Conservation (phyloP, 2,329 filamentous ascomycete species). For the Aspergillus jensenii region DNA sequence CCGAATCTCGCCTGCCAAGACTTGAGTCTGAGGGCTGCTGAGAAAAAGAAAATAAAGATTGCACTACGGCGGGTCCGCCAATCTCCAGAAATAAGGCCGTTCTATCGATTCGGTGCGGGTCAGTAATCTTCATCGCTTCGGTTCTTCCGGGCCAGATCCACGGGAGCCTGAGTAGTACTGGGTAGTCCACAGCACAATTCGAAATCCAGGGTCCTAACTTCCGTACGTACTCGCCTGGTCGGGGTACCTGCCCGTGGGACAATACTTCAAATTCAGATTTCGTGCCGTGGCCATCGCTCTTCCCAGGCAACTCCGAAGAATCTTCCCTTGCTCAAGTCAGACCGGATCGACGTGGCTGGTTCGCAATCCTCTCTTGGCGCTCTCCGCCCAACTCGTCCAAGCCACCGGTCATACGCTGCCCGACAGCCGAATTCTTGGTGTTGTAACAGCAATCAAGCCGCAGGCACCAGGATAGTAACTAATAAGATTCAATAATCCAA, state of each 20-base stretch:
- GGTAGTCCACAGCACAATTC: background rate
- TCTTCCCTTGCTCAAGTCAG: background rate
- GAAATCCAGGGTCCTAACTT: background rate
- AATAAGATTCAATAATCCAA: background rate
- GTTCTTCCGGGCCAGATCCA: background rate
- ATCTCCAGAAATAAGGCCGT: background rate
- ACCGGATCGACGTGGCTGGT: slow-evolving; percentile 5
- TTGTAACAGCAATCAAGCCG: background rate
- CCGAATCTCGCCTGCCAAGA: too few relatives aligned
- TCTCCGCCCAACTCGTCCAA: background rate
- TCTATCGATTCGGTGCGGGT: background rate
- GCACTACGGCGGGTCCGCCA: background rate
- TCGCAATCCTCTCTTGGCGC: slow-evolving; percentile 10
- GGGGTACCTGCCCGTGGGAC: background rate
- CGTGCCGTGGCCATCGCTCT: background rate
- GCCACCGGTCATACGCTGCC: slow-evolving; percentile 2
- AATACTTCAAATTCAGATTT: background rate
- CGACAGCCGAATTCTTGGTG: background rate
- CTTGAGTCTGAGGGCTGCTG: background rate
- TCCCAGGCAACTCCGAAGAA: background rate
- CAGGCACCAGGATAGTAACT: background rate
- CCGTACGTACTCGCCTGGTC: background rate
- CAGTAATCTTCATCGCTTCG: slow-evolving; percentile 1
- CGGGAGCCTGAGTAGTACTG: background rate
- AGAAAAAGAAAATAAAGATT: background rate